These are phyloP conservation scores for Dysphania ambrosioides DNA, from an alignment of 148 eudicot genomes.

Conservation along the genomic window DNA sequence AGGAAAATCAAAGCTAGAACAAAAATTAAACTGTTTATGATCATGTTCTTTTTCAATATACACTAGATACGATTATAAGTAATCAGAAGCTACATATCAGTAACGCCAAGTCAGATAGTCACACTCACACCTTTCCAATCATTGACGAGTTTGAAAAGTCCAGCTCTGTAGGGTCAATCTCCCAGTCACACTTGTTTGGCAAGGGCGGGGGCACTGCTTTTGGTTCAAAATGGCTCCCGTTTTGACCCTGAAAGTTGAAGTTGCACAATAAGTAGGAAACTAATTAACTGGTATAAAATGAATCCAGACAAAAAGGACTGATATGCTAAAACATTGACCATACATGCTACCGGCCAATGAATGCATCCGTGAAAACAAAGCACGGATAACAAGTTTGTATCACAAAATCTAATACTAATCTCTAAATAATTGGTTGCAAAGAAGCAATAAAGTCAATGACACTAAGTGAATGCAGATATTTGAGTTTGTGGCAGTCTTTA, in stretches of 20 bases:
- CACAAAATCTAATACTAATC: background rate
- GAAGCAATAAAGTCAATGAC: background rate
- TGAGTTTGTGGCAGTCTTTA: background rate
- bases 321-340: background rate
- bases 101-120: conserved; percentile 13
- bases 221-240: conserved; percentile 95
- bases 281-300: background rate
- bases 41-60: background rate
- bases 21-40: background rate
- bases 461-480: background rate
- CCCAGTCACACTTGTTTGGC: conserved; percentile 95
- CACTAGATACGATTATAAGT: background rate
- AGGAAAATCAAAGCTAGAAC: background rate
- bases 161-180: conserved; percentile 86
- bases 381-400: background rate
- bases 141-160: conserved; percentile 70
- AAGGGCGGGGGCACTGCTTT: conserved; percentile 86
- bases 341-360: background rate
- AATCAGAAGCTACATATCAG: background rate
- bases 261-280: background rate
- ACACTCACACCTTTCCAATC: conserved; percentile 81
- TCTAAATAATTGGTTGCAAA: background rate
- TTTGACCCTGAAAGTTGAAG: conserved; percentile 72
- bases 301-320: background rate
- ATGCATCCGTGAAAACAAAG: background rate